Conservation (phyloP, 768 basidiomycete genomes). For the Stropharia rugosoannulata region DNA sequence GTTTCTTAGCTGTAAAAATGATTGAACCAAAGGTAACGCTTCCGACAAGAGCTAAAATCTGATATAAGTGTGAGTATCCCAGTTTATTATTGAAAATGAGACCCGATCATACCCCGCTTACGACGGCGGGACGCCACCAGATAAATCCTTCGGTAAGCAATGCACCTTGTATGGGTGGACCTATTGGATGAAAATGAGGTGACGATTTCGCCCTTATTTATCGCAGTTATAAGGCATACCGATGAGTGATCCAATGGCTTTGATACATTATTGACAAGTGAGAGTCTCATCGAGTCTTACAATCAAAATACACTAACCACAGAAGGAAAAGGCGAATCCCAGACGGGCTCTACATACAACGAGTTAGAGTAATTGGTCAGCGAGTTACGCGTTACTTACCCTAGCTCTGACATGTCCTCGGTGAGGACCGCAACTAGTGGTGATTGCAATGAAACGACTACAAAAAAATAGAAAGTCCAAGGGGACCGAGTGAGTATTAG, state of each 20-base stretch:
- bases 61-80: too few relatives aligned
- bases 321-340: neutral
- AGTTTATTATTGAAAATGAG: neutral
- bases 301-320: neutral
- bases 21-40: too few relatives aligned
- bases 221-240: neutral
- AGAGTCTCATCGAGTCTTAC: neutral
- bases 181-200: neutral
- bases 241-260: slow-evolving; percentile 3
- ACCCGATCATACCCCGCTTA: neutral
- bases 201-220: neutral
- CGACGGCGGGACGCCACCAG: slow-evolving; percentile 3
- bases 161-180: slow-evolving; percentile 5
- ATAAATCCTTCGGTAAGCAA: neutral
- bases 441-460: slow-evolving; percentile 4
- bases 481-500: neutral
- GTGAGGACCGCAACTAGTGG: slow-evolving; percentile 4
- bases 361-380: neutral
- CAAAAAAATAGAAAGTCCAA: neutral
- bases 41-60: too few relatives aligned
- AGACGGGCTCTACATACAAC: neutral
- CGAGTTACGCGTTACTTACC: neutral
- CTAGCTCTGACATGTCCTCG: slow-evolving; percentile 2
- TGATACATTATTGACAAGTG: neutral
- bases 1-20: too few relatives aligned